These are phyloP conservation scores for Rhodotorula diobovata DNA, from an alignment of 768 basidiomycete species.

Conservation along the genomic window DNA sequence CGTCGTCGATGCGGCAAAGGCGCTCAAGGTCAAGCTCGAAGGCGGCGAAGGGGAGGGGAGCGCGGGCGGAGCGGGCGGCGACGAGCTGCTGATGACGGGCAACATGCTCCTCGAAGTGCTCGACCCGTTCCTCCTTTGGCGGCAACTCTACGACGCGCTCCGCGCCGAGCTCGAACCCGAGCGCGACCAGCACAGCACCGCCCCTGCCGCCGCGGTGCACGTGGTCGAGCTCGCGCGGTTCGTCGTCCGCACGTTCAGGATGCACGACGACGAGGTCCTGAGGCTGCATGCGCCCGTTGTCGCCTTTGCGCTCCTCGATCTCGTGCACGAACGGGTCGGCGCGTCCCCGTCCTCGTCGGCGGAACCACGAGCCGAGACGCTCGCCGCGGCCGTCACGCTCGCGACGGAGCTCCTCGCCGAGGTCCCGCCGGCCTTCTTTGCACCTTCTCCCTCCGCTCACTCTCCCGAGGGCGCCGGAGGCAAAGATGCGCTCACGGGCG, in stretches of 20 bases:
- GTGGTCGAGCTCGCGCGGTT: slow-evolving; percentile 61
- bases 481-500: too few relatives aligned
- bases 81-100: slow-evolving; percentile 68
- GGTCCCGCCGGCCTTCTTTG: slow-evolving; percentile 39
- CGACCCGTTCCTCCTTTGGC: slow-evolving; percentile 85
- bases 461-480: too few relatives aligned
- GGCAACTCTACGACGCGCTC: slow-evolving; percentile 56
- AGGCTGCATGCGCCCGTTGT: slow-evolving; percentile 63
- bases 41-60: too few relatives aligned
- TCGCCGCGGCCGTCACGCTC: slow-evolving; percentile 9
- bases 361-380: not conserved
- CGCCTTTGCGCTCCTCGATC: slow-evolving; percentile 64
- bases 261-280: slow-evolving; percentile 67
- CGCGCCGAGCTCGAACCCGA: not conserved
- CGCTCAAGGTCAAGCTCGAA: slow-evolving; percentile 56
- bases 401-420: slow-evolving; percentile 38
- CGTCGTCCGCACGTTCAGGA: slow-evolving; percentile 65
- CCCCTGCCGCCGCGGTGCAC: too few relatives aligned
- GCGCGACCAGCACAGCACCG: too few relatives aligned
- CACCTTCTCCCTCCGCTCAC: not conserved
- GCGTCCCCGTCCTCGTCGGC: not conserved
- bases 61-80: too few relatives aligned
- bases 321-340: slow-evolving; percentile 50
- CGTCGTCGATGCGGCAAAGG: slow-evolving; percentile 71
- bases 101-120: slow-evolving; percentile 85